A percentile compares a stretch with the other conserved stretches of the same genome.
phyloP scores from a whole-genome alignment of 2,329 filamentous ascomycete genomes.

The Emmonsia crescens region DNA sequence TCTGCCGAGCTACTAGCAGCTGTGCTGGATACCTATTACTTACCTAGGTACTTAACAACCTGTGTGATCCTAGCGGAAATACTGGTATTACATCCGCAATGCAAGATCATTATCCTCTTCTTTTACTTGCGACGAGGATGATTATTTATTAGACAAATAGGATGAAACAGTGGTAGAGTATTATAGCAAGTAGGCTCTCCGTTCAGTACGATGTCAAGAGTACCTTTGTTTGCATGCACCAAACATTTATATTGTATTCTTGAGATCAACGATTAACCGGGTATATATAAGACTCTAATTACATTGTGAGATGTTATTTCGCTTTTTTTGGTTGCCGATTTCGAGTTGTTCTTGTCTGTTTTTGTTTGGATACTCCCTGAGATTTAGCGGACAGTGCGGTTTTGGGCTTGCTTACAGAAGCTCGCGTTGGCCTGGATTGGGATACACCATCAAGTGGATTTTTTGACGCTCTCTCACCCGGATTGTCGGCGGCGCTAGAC shows the following conservation, averaged over 20 bases:
- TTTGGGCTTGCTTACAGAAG: not conserved
- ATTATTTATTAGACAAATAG: too few relatives aligned
- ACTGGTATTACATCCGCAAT: too few relatives aligned
- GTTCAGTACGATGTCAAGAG: too few relatives aligned
- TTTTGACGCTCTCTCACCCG: not conserved
- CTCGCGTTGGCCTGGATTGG: not conserved
- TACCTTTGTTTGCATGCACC: too few relatives aligned
- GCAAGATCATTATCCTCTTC: too few relatives aligned
- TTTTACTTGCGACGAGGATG: too few relatives aligned
- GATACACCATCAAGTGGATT: not conserved
- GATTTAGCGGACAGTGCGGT: not conserved
- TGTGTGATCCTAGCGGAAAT: too few relatives aligned
- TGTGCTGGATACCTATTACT: too few relatives aligned
- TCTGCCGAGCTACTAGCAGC: too few relatives aligned
- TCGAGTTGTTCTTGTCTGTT: not conserved
- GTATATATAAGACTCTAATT: not conserved
- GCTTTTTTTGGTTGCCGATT: not conserved
- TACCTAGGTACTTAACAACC: too few relatives aligned
- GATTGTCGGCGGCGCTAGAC: not conserved
- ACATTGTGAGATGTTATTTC: constrained; percentile 35
- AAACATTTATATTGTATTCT: not conserved
- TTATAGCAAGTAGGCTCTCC: too few relatives aligned
- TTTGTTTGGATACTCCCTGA: not conserved
- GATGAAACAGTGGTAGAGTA: too few relatives aligned
- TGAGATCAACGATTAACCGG: not conserved